These are phyloP conservation scores for Lumnitzera littorea DNA, from an alignment of 345 rosid species.

Conservation along the genomic window DNA sequence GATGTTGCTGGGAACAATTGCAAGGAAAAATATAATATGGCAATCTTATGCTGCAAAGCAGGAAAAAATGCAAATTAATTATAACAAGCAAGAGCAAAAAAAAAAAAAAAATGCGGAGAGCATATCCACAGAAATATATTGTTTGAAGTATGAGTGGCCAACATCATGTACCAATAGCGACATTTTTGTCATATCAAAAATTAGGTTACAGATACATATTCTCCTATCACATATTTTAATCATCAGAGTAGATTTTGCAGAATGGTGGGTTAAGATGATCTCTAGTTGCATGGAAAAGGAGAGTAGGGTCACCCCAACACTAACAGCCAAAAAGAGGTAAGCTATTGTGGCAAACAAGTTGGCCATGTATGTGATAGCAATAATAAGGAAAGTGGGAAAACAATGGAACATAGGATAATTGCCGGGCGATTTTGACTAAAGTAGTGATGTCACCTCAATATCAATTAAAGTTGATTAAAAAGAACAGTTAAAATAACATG, in stretches of 20 bases:
- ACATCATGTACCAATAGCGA: too few species aligned
- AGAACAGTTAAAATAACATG: conserved; percentile 1
- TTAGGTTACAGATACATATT: too few species aligned
- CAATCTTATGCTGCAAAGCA: too few species aligned
- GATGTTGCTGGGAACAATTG: too few species aligned
- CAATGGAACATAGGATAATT: conserved; percentile 1
- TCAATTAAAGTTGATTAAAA: not conserved
- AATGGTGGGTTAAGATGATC: conserved; percentile 2
- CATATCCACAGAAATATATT: too few species aligned
- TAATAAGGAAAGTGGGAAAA: conserved; percentile 5
- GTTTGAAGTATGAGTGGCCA: too few species aligned
- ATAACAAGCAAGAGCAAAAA: too few species aligned
- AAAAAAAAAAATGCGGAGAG: too few species aligned
- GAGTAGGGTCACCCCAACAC: conserved; percentile 8
- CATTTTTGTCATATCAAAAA: too few species aligned
- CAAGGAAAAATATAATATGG: too few species aligned
- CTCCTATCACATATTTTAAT: not conserved
- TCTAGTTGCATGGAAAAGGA: not conserved
- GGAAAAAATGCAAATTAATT: too few species aligned
- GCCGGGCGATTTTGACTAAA: conserved; percentile 1
- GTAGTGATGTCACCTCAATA: not conserved
- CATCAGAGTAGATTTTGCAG: not conserved
- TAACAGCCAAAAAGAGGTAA: conserved; percentile 12
- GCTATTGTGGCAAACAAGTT: conserved; percentile 13
- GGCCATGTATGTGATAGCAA: conserved; percentile 5